Evolutionary conservation across 2,329 filamentous ascomycete genomes (phyloP), one percentile per base, ranked within the genome.

Genomic region (Nannizziopsis barbatae): DNA sequence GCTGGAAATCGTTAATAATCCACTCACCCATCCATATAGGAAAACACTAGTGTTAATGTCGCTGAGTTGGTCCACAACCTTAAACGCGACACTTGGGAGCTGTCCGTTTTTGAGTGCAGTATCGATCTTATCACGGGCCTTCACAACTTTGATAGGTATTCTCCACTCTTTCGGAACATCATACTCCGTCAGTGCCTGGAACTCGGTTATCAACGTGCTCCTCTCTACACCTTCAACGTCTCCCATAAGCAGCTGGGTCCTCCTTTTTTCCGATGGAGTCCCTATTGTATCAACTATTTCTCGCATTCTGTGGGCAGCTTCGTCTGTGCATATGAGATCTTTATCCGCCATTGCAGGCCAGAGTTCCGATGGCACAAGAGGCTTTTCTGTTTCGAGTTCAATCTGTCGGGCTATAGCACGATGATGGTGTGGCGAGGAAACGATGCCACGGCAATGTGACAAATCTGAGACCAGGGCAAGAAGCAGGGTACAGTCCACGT

Each of bases 391-490:
- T 61, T 88, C 84, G 30, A 80, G 69, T 50, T 79, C 72, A 50
- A 86, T 77, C 58, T 86, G 81, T 11, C 75, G 72, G 44, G 75
- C 67, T 43, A 86, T 79, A 38, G 79, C 76, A 17, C 65, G 69
- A 55, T 82, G 80, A 56, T 75, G 72, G 62, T 68, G 71, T n/a
- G 73, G 70, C 31, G 73, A 67, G 40, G 72, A 68, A 2, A 64
- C 57, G 45, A 66, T 65, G 33, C 58, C 56, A 48, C 63, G 58
- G 31, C 66, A 65, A 59, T 88, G 82, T 1, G 81, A 83, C 20
- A 88, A 78, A 57, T 89, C 84, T 0, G 83, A 86, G 1, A 83
- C 76, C 2, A 88, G 68, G 3, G 83, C 83, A 4, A 89, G 74
- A 5, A 89, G 72, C 41, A 86, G 76, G 1, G 83, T 86, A 55